Conservation (phyloP, 2,329 filamentous ascomycete genomes). For the Conoideocrella luteorostrata region DNA sequence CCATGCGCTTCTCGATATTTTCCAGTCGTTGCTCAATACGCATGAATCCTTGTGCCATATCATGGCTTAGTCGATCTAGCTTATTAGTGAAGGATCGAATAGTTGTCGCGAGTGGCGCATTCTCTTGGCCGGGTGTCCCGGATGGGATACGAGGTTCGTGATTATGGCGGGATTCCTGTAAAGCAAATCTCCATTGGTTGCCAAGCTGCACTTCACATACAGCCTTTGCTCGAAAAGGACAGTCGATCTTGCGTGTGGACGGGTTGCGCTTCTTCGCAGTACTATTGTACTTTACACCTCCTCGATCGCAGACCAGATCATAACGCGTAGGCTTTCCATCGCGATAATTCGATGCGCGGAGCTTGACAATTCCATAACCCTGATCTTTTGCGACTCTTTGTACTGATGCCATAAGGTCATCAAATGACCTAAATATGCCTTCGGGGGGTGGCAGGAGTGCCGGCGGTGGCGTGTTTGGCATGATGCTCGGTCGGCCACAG, state of each 20-base stretch:
- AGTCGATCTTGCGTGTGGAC: slow-evolving; percentile 58
- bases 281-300: slow-evolving; percentile 58
- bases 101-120: slow-evolving; percentile 50
- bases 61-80: slow-evolving; percentile 52
- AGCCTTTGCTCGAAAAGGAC: slow-evolving; percentile 56
- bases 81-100: slow-evolving; percentile 54
- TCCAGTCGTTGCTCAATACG: slow-evolving; percentile 45
- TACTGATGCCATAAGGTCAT: slow-evolving; percentile 51
- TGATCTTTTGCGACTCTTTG: slow-evolving; percentile 56
- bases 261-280: slow-evolving; percentile 60
- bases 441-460: slow-evolving; percentile 50
- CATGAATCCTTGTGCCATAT: slow-evolving; percentile 46
- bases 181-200: slow-evolving; percentile 58
- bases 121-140: slow-evolving; percentile 49
- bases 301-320: slow-evolving; percentile 56
- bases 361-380: slow-evolving; percentile 56
- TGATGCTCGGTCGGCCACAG: slow-evolving; percentile 29
- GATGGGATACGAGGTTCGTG: slow-evolving; percentile 53
- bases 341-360: slow-evolving; percentile 57
- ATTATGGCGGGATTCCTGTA: slow-evolving; percentile 55
- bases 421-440: slow-evolving; percentile 53
- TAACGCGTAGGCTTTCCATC: slow-evolving; percentile 57
- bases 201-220: slow-evolving; percentile 57
- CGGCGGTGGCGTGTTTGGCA: slow-evolving; percentile 42
- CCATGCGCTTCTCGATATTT: slow-evolving; percentile 48